phyloP scores from a whole-genome alignment of 2,329 filamentous ascomycete genomes.

The Xylaria sp. region DNA sequence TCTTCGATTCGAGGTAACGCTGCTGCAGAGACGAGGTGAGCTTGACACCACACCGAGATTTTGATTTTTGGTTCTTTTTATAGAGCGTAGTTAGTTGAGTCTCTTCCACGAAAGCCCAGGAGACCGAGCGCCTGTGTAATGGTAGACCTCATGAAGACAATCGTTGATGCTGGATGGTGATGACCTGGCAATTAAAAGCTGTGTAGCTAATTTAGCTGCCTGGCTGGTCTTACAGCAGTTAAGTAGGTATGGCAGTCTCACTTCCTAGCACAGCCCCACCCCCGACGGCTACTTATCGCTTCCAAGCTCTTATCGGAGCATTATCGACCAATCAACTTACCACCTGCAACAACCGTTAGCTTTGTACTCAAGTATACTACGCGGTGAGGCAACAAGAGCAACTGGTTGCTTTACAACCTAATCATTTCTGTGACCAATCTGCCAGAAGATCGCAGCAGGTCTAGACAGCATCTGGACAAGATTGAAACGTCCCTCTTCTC shows the following conservation, averaged over 20 bases:
- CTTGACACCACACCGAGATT: constrained; percentile 7
- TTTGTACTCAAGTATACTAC: not conserved
- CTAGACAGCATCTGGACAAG: not conserved
- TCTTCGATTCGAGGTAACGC: constrained; percentile 11
- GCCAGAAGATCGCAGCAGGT: not conserved
- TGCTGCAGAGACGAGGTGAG: constrained; percentile 6
- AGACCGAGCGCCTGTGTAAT: not conserved
- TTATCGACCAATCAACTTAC: constrained; percentile 15
- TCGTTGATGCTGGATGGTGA: not conserved
- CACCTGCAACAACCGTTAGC: not conserved
- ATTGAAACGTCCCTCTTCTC: too few relatives aligned
- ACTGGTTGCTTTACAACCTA: not conserved
- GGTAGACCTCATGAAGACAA: not conserved
- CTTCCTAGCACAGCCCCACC: constrained; percentile 10
- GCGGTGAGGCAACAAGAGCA: not conserved
- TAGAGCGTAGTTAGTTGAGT: not conserved
- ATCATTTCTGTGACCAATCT: constrained; percentile 9
- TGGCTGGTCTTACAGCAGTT: constrained; percentile 1
- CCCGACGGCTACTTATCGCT: constrained; percentile 24
- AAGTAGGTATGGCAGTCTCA: not conserved
- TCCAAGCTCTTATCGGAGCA: constrained; percentile 13
- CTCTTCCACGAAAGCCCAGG: not conserved
- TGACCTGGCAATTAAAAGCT: not conserved
- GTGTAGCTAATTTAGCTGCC: constrained; percentile 27
- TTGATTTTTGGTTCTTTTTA: not conserved